Evolutionary conservation across 805 yeast genomes (phyloP).

Genomic region (Candida suzukii): DNA sequence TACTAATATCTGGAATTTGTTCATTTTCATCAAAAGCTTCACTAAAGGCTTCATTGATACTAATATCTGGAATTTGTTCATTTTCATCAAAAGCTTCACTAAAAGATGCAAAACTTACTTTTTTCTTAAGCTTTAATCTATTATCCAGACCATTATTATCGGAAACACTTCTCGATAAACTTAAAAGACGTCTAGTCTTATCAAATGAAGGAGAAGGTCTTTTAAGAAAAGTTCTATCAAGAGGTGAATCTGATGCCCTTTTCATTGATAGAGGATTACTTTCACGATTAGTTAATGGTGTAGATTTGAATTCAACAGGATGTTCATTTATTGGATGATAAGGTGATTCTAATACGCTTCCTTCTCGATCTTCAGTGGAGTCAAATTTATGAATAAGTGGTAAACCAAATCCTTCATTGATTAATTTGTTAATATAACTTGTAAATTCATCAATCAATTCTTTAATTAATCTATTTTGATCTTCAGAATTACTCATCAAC

Average conservation of each 20-base stretch:
- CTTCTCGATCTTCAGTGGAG: neutral
- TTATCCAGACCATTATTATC: neutral
- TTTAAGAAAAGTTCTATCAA: neutral
- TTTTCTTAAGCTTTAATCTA: neutral
- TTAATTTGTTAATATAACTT: too few species aligned
- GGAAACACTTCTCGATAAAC: neutral
- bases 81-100: neutral
- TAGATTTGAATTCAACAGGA: neutral
- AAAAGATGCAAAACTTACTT: neutral
- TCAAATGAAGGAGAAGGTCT: neutral
- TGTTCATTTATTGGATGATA: neutral
- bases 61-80: conserved; percentile 1
- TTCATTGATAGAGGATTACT: neutral
- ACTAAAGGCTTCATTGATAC: neutral
- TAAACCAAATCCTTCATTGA: neutral
- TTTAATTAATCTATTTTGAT: too few species aligned
- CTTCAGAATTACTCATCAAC: too few species aligned
- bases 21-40: neutral
- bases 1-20: neutral
- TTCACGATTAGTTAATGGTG: neutral
- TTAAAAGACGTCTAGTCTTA: neutral
- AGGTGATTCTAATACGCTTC: neutral
- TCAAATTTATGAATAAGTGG: neutral
- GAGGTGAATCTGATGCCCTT: neutral
- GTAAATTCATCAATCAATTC: neutral